Conservation (phyloP, 2,329 filamentous ascomycete species). For the Colletotrichum australisinense region DNA sequence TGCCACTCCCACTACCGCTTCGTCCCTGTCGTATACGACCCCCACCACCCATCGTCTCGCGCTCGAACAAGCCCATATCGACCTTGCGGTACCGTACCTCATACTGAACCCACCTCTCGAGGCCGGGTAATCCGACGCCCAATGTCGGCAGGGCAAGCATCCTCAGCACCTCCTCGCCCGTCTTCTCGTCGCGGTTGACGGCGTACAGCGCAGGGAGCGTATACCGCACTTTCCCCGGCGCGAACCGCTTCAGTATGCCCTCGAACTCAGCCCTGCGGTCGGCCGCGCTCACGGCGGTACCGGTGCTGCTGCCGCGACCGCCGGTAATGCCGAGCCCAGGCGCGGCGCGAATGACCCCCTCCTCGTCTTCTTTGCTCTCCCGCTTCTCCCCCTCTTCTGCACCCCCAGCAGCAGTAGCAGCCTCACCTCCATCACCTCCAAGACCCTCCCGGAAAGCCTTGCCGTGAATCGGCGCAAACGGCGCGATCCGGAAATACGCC, state of each 20-base stretch:
- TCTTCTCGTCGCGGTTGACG: slow-evolving; percentile 43
- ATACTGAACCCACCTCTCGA: slow-evolving; percentile 61
- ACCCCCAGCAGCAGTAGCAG: not conserved
- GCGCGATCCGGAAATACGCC: slow-evolving; percentile 55
- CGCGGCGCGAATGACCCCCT: not conserved
- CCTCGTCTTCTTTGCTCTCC: not conserved
- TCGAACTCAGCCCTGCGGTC: slow-evolving; percentile 49
- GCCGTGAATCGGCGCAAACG: slow-evolving; percentile 56
- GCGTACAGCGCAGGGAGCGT: slow-evolving; percentile 67
- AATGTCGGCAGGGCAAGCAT: slow-evolving; percentile 66
- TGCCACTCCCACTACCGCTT: not conserved
- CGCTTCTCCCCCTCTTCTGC: too few relatives aligned
- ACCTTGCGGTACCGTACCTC: slow-evolving; percentile 63
- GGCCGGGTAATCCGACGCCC: slow-evolving; percentile 56
- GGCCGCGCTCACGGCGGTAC: not conserved
- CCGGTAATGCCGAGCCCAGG: not conserved
- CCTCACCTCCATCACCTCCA: slow-evolving; percentile 23
- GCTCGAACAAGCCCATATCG: slow-evolving; percentile 52
- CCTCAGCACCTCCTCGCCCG: slow-evolving; percentile 43
- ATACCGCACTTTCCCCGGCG: slow-evolving; percentile 66
- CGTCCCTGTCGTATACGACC: not conserved
- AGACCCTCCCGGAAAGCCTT: slow-evolving; percentile 62
- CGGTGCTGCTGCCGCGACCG: not conserved
- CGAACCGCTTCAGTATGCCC: slow-evolving; percentile 58
- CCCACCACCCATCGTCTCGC: not conserved